Evolutionary conservation across 345 rosid species (phyloP), one percentile per base, ranked within the genome.

Genomic region (Melastoma malabathricum): DNA sequence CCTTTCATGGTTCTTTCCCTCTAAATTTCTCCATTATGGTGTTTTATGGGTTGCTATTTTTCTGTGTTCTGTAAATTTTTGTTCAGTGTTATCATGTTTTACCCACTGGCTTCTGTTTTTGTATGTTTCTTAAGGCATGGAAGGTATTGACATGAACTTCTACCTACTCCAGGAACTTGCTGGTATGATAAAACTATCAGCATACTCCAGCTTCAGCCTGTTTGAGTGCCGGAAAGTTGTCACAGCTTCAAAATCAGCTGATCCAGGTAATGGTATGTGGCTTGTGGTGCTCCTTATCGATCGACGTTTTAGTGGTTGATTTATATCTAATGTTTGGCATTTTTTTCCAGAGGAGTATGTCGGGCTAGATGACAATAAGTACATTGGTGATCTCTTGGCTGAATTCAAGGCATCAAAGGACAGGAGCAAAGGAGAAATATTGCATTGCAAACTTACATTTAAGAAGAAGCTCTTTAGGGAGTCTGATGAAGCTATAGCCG

Each of bases 161-260:
- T 63, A 17, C 19, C 16, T 58, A 39, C 62, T 50, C 67, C 81
- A 92, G 97, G 97, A 92, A 66, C 97, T 92, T 64, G 86, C 97
- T 15, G 94, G 90, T 75, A 76, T 84, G 67, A 87, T 87, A 57
- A 92, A 87, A 69, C 54, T 92, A 50, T 79, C 98, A 57, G 84
- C 84, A 52, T 81, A 71, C 72, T 84, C 95, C 52, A 92, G 94
- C 75, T 92, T 87, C 73, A 92, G 94, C 77, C 69, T 92, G 55
- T 92, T 77, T 74, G 97, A 92, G 64, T 92, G 88, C 68, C 97
- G 79, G 46, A 92, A 92, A 76, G 95, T 77, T 76, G 95, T 92
- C 55, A 67, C 84, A 59, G 86, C 90, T 69, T 81, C 97, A 13
- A 92, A 84, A 72, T 81, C 97, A 57, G 66, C 89, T 50, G 98